Percentiles rank a stretch among this genome's conserved stretches.
Conservation (phyloP, 2,329 filamentous ascomycete genomes). For the Neonectria neomacrospora region DNA sequence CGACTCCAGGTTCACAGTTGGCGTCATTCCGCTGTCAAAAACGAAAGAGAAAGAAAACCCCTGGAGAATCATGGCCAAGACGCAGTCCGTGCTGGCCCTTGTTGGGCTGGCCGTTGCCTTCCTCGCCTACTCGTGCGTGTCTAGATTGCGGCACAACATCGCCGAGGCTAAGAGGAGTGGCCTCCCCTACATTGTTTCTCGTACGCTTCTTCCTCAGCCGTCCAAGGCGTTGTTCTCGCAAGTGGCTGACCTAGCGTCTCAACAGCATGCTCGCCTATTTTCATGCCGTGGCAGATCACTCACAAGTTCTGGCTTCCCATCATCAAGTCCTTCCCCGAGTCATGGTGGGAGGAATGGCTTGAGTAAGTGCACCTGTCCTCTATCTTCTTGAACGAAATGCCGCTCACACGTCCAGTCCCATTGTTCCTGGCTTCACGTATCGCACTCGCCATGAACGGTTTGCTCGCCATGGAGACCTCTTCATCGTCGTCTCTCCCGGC, state of each 20-base stretch:
- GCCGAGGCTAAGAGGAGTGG: constrained; percentile 61
- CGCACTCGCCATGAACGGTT: constrained; percentile 67
- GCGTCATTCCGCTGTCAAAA: neutral
- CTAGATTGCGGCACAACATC: constrained; percentile 58
- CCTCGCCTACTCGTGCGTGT: constrained; percentile 45
- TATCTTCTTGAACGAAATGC: neutral
- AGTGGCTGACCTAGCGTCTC: neutral
- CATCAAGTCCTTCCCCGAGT: constrained; percentile 64
- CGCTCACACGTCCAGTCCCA: constrained; percentile 52
- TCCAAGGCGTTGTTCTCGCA: neutral
- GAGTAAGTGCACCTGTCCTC: constrained; percentile 58
- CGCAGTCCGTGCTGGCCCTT: constrained; percentile 51
- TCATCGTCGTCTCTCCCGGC: constrained; percentile 71
- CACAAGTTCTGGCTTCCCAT: constrained; percentile 65
- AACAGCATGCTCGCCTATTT: constrained; percentile 61
- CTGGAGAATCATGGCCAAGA: constrained; percentile 41
- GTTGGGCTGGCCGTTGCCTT: constrained; percentile 50
- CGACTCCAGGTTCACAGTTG: neutral
- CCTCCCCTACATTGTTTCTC: constrained; percentile 63
- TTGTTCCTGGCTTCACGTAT: constrained; percentile 71
- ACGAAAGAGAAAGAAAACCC: too few relatives aligned
- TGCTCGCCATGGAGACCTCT: constrained; percentile 68
- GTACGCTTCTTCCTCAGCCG: constrained; percentile 50
- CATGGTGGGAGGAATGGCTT: constrained; percentile 68
- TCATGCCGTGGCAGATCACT: constrained; percentile 66